phyloP scores from a whole-genome alignment of 2,329 filamentous ascomycete genomes.

The Pestalotiopsis sp. region DNA sequence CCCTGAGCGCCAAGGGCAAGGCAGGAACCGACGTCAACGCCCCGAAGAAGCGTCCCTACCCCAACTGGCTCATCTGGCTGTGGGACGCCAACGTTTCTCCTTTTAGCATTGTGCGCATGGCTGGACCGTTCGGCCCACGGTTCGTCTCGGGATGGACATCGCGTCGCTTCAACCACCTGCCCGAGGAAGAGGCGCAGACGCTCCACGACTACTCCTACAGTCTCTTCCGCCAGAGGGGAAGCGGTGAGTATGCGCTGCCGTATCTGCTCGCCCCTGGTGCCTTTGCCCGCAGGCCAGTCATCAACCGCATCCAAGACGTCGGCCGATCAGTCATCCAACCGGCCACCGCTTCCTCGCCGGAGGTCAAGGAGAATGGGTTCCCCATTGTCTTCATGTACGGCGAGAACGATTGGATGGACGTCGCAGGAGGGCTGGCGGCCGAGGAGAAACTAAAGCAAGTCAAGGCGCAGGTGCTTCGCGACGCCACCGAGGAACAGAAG shows the following conservation, averaged over 20 bases:
- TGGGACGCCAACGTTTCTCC: constrained; percentile 98
- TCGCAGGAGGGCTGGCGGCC: constrained; percentile 79
- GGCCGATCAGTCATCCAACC: constrained; percentile 67
- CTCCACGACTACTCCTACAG: constrained; percentile 94
- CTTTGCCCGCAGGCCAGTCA: constrained; percentile 84
- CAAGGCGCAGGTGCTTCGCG: constrained; percentile 59
- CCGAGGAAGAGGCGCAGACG: constrained; percentile 75
- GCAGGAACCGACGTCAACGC: constrained; percentile 32
- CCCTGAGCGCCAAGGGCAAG: constrained; percentile 42
- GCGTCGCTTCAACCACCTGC: constrained; percentile 88
- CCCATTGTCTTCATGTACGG: constrained; percentile 95
- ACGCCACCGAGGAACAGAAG: constrained; percentile 70
- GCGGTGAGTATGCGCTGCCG: constrained; percentile 89
- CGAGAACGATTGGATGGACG: constrained; percentile 99
- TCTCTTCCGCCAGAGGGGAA: constrained; percentile 89
- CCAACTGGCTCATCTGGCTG: constrained; percentile 87
- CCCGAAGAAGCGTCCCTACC: constrained; percentile 59
- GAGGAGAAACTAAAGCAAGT: constrained; percentile 78
- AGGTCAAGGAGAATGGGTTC: constrained; percentile 63
- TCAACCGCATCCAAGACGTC: constrained; percentile 83
- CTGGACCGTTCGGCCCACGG: constrained; percentile 86
- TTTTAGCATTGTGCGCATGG: constrained; percentile 86
- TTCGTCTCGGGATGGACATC: constrained; percentile 95
- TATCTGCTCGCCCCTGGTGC: constrained; percentile 94
- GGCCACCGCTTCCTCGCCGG: constrained; percentile 33